Conservation (phyloP, 495 filamentous ascomycete species). For the Amniculicola lignicola region DNA sequence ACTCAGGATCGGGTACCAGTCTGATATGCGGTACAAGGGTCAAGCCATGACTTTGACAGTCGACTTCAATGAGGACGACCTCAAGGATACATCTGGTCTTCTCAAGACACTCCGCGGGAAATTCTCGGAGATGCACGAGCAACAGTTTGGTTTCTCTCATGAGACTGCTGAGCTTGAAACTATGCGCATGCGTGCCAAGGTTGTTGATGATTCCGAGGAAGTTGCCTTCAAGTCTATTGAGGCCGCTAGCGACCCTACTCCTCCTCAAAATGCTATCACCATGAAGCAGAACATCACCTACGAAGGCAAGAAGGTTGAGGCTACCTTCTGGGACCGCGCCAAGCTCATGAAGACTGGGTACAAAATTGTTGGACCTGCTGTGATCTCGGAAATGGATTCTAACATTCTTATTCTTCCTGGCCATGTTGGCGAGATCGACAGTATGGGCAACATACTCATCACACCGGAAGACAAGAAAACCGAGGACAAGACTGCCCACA, state of each 20-base stretch:
- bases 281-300: conserved; percentile 43
- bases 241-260: conserved; percentile 29
- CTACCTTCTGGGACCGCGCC: conserved; percentile 47
- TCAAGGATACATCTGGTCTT: conserved; percentile 33
- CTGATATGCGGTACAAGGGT: conserved; percentile 50
- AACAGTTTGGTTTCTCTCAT: conserved; percentile 50
- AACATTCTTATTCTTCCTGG: conserved; percentile 52
- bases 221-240: conserved; percentile 44
- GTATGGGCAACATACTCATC: conserved; percentile 50
- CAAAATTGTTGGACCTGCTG: conserved; percentile 46
- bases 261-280: conserved; percentile 35
- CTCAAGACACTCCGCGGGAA: conserved; percentile 37
- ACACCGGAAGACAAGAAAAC: conserved; percentile 36
- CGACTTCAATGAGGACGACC: conserved; percentile 38
- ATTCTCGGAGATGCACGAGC: conserved; percentile 47
- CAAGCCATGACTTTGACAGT: conserved; percentile 50
- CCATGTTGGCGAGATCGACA: conserved; percentile 45
- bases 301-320: conserved; percentile 43
- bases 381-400: conserved; percentile 52
- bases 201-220: conserved; percentile 43
- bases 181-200: conserved; percentile 48
- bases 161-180: conserved; percentile 46
- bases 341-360: conserved; percentile 44
- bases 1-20: conserved; percentile 43
- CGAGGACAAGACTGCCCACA: conserved; percentile 27